Conservation (phyloP, 768 basidiomycete species). For the Trametes cubensis region DNA sequence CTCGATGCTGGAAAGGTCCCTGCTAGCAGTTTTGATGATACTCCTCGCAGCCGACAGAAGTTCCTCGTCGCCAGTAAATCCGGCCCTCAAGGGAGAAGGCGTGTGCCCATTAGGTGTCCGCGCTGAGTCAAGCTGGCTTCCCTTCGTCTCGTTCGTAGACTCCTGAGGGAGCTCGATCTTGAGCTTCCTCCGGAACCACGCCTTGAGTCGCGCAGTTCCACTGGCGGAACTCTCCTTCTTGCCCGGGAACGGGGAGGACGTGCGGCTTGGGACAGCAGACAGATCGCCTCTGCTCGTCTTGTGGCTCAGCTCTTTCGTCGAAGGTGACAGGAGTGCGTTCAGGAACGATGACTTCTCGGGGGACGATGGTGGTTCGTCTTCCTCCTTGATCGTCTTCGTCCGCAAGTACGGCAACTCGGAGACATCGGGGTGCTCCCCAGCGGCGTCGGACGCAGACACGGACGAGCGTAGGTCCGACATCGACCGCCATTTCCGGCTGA, state of each 20-base stretch:
- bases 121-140: background rate
- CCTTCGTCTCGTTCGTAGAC: background rate
- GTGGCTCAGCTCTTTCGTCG: slow-evolving; percentile 14
- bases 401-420: slow-evolving; percentile 9
- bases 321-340: slow-evolving; percentile 22
- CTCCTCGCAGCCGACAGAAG: slow-evolving; percentile 9
- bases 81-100: background rate
- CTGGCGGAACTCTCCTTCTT: slow-evolving; percentile 31
- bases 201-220: slow-evolving; percentile 55
- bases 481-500: slow-evolving; percentile 26
- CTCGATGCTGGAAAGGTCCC: slow-evolving; percentile 59
- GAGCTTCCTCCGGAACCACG: slow-evolving; percentile 68
- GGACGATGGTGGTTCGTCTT: slow-evolving; percentile 7
- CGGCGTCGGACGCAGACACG: background rate
- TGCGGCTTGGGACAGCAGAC: slow-evolving; percentile 16
- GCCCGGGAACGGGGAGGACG: slow-evolving; percentile 14
- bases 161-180: slow-evolving; percentile 24
- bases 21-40: slow-evolving; percentile 54
- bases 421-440: background rate
- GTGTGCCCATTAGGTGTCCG: background rate
- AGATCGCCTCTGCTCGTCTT: slow-evolving; percentile 23
- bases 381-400: slow-evolving; percentile 20
- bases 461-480: slow-evolving; percentile 26
- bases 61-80: background rate
- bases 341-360: slow-evolving; percentile 19